A percentile compares a stretch with the other conserved stretches of the same genome.
Evolutionary conservation across 179 eudicot species (phyloP).

Genomic region (Sideroxylon spinosum): DNA sequence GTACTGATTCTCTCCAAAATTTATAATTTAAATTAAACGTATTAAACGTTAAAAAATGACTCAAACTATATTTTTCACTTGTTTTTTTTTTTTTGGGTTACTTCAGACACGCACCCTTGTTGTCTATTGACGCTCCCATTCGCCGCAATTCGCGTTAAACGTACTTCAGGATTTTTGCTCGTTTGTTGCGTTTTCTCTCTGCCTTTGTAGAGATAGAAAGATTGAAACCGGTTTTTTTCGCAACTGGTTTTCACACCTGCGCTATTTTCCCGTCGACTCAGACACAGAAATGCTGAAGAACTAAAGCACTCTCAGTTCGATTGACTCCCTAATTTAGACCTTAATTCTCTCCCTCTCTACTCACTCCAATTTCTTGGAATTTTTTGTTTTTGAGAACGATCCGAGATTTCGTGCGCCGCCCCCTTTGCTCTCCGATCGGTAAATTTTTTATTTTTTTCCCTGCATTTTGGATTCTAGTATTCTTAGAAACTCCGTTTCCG

Average conservation of each 20-base stretch:
- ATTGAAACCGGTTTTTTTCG: background rate
- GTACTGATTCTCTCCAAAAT: no score
- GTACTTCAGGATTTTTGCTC: conserved; percentile 5
- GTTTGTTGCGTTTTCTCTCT: background rate
- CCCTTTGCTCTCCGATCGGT: background rate
- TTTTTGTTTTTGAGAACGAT: background rate
- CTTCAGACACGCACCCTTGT: no score
- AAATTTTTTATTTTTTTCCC: background rate
- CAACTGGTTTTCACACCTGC: background rate
- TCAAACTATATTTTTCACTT: no score
- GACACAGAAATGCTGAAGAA: background rate
- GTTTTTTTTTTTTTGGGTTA: no score
- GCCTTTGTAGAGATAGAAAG: no score
- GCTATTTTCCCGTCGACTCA: background rate
- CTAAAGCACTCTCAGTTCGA: no score
- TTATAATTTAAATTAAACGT: no score
- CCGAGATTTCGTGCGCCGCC: background rate
- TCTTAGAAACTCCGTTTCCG: background rate
- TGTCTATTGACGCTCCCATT: background rate
- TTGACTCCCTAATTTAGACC: background rate
- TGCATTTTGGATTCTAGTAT: background rate
- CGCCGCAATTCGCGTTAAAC: conserved; percentile 12
- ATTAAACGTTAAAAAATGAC: no score
- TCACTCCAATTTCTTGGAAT: background rate
- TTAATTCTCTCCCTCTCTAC: background rate